phyloP scores from a whole-genome alignment of 2,329 filamentous ascomycete species.

The Neofusicoccum parvum region DNA sequence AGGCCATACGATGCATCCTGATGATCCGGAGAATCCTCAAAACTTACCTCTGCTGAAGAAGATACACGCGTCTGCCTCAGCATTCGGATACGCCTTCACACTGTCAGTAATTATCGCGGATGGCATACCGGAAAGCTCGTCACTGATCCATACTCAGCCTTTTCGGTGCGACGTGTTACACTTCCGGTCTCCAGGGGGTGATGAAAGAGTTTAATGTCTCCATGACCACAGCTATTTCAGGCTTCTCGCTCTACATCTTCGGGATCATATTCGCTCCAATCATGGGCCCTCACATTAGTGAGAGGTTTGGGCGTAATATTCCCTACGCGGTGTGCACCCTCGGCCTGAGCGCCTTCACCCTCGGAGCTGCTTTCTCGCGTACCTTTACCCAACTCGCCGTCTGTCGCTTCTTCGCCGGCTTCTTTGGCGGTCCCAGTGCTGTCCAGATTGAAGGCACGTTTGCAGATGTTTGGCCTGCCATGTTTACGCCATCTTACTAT shows the following conservation, averaged over 20 bases:
- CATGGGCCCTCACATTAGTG: slow-evolving; percentile 58
- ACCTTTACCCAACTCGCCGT: slow-evolving; percentile 54
- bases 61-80: slow-evolving; percentile 24
- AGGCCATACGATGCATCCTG: slow-evolving; percentile 23
- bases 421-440: slow-evolving; percentile 32
- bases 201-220: slow-evolving; percentile 56
- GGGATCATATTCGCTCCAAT: slow-evolving; percentile 62
- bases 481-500: slow-evolving; percentile 1
- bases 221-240: slow-evolving; percentile 57
- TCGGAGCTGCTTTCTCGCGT: slow-evolving; percentile 54
- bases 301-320: slow-evolving; percentile 55
- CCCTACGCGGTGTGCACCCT: slow-evolving; percentile 52
- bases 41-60: slow-evolving; percentile 26
- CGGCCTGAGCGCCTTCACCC: slow-evolving; percentile 53
- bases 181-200: slow-evolving; percentile 44
- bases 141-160: slow-evolving; percentile 40
- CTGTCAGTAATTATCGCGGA: slow-evolving; percentile 20
- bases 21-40: slow-evolving; percentile 28
- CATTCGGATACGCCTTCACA: slow-evolving; percentile 26
- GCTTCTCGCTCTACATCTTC: slow-evolving; percentile 61
- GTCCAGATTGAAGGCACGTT: slow-evolving; percentile 36
- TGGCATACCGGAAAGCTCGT: slow-evolving; percentile 21
- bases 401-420: slow-evolving; percentile 41
- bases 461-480: slow-evolving; percentile 33
- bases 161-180: slow-evolving; percentile 54